Conservation (phyloP, 2,329 filamentous ascomycete species). For the Fusarium devonianum region DNA sequence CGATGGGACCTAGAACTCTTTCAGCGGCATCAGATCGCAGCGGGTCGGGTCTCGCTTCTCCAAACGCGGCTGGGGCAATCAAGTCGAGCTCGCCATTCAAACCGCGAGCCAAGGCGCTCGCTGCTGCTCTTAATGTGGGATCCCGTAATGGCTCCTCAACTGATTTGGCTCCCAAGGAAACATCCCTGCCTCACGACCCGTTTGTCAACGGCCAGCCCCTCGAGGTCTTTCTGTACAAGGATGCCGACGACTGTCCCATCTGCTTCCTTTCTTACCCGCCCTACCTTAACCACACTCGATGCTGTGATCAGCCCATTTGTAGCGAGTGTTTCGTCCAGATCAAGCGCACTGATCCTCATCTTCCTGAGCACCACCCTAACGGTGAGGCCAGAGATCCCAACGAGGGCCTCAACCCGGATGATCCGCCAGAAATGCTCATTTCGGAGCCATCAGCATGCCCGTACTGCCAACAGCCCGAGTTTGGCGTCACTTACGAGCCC, state of each 20-base stretch:
- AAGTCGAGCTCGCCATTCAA: constrained; percentile 70
- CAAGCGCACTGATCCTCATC: constrained; percentile 89
- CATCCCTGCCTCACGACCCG: constrained; percentile 80
- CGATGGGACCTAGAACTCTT: constrained; percentile 77
- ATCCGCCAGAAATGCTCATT: constrained; percentile 71
- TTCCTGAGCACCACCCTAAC: constrained; percentile 77
- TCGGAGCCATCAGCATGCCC: constrained; percentile 93
- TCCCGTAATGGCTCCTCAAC: constrained; percentile 75
- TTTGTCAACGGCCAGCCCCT: constrained; percentile 94
- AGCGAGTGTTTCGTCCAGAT: constrained; percentile 99
- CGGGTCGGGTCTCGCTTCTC: constrained; percentile 62
- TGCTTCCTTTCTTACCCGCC: constrained; percentile 97
- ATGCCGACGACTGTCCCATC: constrained; percentile 89
- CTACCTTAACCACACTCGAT: constrained; percentile 91
- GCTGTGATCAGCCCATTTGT: constrained; percentile 95
- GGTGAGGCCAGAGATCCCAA: constrained; percentile 48
- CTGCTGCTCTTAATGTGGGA: constrained; percentile 76
- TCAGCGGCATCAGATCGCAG: constrained; percentile 78
- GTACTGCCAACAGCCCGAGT: constrained; percentile 93
- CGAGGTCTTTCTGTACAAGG: constrained; percentile 93
- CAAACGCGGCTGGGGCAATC: constrained; percentile 45
- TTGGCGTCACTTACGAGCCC: constrained; percentile 92
- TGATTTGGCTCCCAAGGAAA: constrained; percentile 78
- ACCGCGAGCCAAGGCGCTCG: constrained; percentile 86
- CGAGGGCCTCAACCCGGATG: constrained; percentile 53